These are phyloP conservation scores for Exophiala oligosperma DNA, from an alignment of 2,329 filamentous ascomycete species.

Conservation along the genomic window DNA sequence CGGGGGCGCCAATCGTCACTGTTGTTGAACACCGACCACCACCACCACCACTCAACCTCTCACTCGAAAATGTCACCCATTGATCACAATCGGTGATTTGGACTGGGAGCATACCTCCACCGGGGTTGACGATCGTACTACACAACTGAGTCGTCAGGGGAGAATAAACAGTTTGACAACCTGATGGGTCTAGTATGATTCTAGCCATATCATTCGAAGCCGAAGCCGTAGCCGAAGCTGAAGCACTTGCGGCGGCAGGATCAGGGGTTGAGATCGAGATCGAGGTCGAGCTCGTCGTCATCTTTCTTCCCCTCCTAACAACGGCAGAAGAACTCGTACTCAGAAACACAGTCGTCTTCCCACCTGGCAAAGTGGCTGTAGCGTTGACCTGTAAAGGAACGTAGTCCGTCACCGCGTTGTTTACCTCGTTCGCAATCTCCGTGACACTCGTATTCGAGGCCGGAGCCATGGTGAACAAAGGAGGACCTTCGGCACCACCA, in stretches of 20 bases:
- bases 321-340: conserved; percentile 4
- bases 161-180: conserved; percentile 28
- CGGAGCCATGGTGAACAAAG: conserved; percentile 1
- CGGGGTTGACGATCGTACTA: conserved; percentile 17
- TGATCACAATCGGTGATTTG: conserved; percentile 26
- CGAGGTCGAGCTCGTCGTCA: not conserved
- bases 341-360: conserved; percentile 21
- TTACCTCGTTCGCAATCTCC: not conserved
- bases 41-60: conserved; percentile 12
- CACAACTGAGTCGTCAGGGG: conserved; percentile 21
- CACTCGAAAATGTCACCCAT: conserved; percentile 27
- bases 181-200: conserved; percentile 19
- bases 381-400: conserved; percentile 16
- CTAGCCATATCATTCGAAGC: conserved; percentile 4
- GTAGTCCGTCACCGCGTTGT: not conserved
- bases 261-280: not conserved
- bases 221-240: no score
- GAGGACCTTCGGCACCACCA: conserved; percentile 7
- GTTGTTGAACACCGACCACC: not conserved
- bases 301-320: not conserved
- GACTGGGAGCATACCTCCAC: conserved; percentile 21
- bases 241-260: not conserved
- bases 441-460: not conserved
- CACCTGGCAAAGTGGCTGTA: conserved; percentile 24
- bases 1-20: not conserved